phyloP scores from a whole-genome alignment of 2,329 filamentous ascomycete genomes.

The Metarhizium robertsii region DNA sequence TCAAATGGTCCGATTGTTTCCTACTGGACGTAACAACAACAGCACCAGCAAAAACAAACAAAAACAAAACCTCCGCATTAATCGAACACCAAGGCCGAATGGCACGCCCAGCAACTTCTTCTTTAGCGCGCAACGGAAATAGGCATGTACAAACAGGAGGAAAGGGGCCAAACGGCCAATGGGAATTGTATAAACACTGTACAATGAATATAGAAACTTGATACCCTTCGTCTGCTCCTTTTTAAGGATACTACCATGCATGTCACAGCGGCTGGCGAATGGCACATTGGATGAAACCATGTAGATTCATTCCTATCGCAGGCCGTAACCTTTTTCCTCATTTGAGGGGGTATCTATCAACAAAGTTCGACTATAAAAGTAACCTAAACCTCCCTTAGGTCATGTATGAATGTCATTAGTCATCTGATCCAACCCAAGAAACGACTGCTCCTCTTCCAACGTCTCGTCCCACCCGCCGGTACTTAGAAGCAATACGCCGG shows the following conservation, averaged over 20 bases:
- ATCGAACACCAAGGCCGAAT: too few species aligned
- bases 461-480: conserved; percentile 85
- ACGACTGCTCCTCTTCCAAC: conserved; percentile 46
- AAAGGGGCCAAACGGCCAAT: not conserved
- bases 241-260: not conserved
- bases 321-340: conserved; percentile 1
- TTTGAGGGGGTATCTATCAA: conserved; percentile 2
- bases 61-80: too few species aligned
- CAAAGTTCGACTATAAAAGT: not conserved
- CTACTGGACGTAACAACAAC: not conserved
- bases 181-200: not conserved
- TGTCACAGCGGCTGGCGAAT: not conserved
- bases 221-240: not conserved
- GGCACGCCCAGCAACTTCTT: too few species aligned
- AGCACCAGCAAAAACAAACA: too few species aligned
- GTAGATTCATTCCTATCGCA: not conserved
- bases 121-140: not conserved
- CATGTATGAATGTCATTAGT: not conserved
- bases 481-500: conserved; percentile 63
- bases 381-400: not conserved
- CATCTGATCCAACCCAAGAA: conserved; percentile 28
- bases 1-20: not conserved
- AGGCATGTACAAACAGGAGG: not conserved
- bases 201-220: conserved; percentile 1
- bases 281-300: not conserved